phyloP scores from a whole-genome alignment of 495 filamentous ascomycete species.

The Cercophora scortea region DNA sequence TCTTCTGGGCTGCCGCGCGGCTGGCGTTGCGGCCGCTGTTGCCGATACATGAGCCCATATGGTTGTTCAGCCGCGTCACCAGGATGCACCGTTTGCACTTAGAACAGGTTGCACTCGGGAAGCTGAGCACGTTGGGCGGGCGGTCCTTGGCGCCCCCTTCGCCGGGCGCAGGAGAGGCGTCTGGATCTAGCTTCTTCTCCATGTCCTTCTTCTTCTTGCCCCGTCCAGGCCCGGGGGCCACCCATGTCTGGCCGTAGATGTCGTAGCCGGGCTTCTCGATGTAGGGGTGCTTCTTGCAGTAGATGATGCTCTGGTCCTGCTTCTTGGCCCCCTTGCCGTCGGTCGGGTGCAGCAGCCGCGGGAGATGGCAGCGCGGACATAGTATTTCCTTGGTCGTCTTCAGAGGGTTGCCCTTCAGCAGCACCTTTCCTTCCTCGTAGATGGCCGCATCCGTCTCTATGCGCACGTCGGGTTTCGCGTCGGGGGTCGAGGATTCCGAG shows the following conservation, averaged over 20 bases:
- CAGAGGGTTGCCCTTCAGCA: slow-evolving; percentile 68
- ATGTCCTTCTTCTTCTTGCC: slow-evolving; percentile 55
- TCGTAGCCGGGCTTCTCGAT: slow-evolving; percentile 68
- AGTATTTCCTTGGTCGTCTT: slow-evolving; percentile 63
- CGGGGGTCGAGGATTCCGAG: slow-evolving; percentile 32
- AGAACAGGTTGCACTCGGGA: slow-evolving; percentile 52
- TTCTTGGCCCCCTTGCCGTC: slow-evolving; percentile 52
- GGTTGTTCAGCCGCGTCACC: slow-evolving; percentile 56
- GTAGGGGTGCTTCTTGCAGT: slow-evolving; percentile 71
- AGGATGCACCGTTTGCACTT: slow-evolving; percentile 48
- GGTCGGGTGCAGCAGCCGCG: slow-evolving; percentile 54
- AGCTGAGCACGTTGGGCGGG: slow-evolving; percentile 48
- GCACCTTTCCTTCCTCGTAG: slow-evolving; percentile 64
- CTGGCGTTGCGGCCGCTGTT: slow-evolving; percentile 63
- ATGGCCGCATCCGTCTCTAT: slow-evolving; percentile 65
- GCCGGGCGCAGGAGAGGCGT: slow-evolving; percentile 40
- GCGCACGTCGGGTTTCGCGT: slow-evolving; percentile 38
- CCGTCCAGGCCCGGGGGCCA: slow-evolving; percentile 41
- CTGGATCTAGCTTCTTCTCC: slow-evolving; percentile 47
- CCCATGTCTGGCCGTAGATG: slow-evolving; percentile 73
- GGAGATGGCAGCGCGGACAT: slow-evolving; percentile 59
- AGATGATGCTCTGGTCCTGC: slow-evolving; percentile 55
- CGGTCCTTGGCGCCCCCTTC: slow-evolving; percentile 41
- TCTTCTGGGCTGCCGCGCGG: slow-evolving; percentile 48
- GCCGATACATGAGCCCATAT: slow-evolving; percentile 75